Percentiles rank a stretch among this genome's conserved stretches.
phyloP scores from a whole-genome alignment of 225 moss, liverwort and hornwort genomes.

The Asterella californica region DNA sequence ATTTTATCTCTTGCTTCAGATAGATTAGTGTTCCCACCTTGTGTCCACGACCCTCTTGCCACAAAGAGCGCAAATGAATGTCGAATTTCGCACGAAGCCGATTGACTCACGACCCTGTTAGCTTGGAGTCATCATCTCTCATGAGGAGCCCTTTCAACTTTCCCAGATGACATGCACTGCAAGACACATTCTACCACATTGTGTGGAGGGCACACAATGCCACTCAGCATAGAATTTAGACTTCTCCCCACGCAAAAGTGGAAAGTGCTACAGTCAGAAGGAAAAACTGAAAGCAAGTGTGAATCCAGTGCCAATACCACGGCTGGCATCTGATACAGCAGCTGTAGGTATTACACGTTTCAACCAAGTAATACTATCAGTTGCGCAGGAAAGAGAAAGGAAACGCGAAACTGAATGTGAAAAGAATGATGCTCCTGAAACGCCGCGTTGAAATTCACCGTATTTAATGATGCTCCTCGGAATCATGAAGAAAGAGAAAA shows the following conservation, averaged over 20 bases:
- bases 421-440: too few species aligned
- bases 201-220: not conserved
- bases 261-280: not conserved
- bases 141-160: slow-evolving; percentile 14
- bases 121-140: slow-evolving; percentile 5
- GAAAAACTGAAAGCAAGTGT: not conserved
- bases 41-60: not conserved
- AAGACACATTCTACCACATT: not conserved
- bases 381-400: too few species aligned
- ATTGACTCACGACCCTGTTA: not conserved
- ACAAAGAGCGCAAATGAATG: not conserved
- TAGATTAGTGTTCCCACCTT: too few species aligned
- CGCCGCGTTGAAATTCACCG: too few species aligned
- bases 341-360: not conserved
- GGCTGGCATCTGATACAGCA: slow-evolving; percentile 22
- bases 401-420: not conserved
- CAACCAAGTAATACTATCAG: not conserved
- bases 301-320: slow-evolving; percentile 12
- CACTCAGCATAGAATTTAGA: not conserved
- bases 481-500: too few species aligned
- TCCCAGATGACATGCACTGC: slow-evolving; percentile 16
- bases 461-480: too few species aligned
- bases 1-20: too few species aligned
- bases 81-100: not conserved
- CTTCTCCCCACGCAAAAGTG: not conserved